Base-by-base conservation (phyloP, 768 basidiomycete species). In the Russula vinacea region DNA sequence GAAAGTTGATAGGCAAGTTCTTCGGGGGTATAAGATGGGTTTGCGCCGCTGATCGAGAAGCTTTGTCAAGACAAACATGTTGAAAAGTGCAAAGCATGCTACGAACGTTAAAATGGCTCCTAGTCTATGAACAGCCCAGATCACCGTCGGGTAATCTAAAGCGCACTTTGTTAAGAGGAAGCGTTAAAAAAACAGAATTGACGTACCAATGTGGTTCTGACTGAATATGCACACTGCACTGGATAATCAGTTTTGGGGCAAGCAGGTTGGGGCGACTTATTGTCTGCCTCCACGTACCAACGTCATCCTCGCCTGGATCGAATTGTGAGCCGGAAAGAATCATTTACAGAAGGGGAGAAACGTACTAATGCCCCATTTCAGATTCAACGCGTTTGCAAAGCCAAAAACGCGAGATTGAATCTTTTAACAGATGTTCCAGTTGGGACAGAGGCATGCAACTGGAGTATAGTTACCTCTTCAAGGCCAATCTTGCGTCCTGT, bases 1-100 rank as follows among this genome's bases (percentile, higher is more conserved):
- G 62, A 61, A 17, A 88, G 76, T 71, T 88, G 87, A 69, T 88
- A 77, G 3, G 73, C 74, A 2, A 89, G 78, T 68, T 89, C 87
- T 13, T 83, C 82, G 2, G 75, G 69, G 17, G 81, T 83, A 71
- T 81, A 88, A 6, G 74, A 73, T 3, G 87, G 87, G 67, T 89
- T 89, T 13, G 85, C 83, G 19, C 84, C 83, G 14, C 85, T 86
- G 45, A 8, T 29, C n/a, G 49, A 10, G 5, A 42, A 10, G 19
- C 51, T 19, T 19, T 39, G 24, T 47, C 58, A 55, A 37, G 49
- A 52, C n/a, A 57, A n/a, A n/a, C 35, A 19, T 60, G 8, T 32
- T 13, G 16, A 40, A 19, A 10, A 13, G 47, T 17, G 11, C 16
- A 10, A 35, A 17, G n/a, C 19, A 29, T 32, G n/a, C 7, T 37